phyloP scores from a whole-genome alignment of 768 basidiomycete genomes.

The Neoboletus magnificus region DNA sequence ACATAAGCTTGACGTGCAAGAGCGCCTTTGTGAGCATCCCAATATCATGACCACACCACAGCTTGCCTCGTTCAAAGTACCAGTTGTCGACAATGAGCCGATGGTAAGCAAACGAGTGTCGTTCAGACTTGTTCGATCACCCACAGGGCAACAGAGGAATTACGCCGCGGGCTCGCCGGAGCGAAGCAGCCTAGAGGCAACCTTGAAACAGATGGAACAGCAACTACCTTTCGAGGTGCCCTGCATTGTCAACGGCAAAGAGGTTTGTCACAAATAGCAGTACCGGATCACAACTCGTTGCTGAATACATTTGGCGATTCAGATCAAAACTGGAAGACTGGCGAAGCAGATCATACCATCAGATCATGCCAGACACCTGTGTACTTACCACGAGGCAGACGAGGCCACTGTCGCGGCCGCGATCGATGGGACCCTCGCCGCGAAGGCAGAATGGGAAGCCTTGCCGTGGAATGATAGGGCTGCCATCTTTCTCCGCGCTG shows the following conservation, averaged over 20 bases:
- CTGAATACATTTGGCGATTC: constrained; percentile 4
- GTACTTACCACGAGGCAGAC: constrained; percentile 87
- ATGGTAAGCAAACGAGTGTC: constrained; percentile 53
- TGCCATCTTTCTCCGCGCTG: constrained; percentile 97
- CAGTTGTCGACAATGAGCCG: constrained; percentile 87
- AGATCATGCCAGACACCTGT: constrained; percentile 78
- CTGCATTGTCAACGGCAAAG: constrained; percentile 86
- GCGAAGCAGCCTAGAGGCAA: constrained; percentile 65
- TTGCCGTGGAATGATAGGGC: constrained; percentile 97
- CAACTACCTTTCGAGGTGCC: constrained; percentile 90
- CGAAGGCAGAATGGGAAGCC: constrained; percentile 87
- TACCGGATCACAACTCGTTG: neutral
- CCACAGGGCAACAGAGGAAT: constrained; percentile 45
- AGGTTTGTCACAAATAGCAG: constrained; percentile 43
- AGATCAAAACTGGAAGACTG: constrained; percentile 80
- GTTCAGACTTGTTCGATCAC: neutral
- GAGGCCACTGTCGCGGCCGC: constrained; percentile 69
- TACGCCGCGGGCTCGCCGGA: constrained; percentile 82
- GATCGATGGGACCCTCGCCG: constrained; percentile 83
- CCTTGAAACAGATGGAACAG: constrained; percentile 76
- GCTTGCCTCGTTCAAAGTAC: constrained; percentile 84
- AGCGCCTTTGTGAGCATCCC: neutral
- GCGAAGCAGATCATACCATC: constrained; percentile 83
- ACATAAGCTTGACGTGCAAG: neutral
- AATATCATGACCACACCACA: constrained; percentile 62